These are phyloP conservation scores for Dendryphion nanum DNA, from an alignment of 2,329 filamentous ascomycete species.

Conservation along the genomic window DNA sequence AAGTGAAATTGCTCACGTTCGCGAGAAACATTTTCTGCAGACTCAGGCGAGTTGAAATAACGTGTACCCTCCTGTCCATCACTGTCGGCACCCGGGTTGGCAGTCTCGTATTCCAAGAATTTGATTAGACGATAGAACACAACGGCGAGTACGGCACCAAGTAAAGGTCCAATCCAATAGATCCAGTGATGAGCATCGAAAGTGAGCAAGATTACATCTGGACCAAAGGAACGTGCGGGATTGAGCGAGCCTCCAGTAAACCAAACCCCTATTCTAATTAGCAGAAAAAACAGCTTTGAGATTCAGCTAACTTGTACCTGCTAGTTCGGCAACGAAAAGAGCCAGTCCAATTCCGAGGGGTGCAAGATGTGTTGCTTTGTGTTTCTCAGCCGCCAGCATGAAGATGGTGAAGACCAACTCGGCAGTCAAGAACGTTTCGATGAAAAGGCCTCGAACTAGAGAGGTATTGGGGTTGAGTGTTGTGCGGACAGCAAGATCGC, in stretches of 20 bases:
- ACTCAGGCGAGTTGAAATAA: conserved; percentile 1
- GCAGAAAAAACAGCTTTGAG: background rate
- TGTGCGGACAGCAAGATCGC: conserved; percentile 46
- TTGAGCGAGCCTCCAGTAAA: conserved; percentile 51
- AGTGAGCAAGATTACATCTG: conserved; percentile 42
- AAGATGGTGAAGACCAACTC: conserved; percentile 51
- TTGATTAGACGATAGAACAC: conserved; percentile 52
- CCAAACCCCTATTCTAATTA: conserved; percentile 39
- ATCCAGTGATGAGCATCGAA: conserved; percentile 52
- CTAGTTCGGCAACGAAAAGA: conserved; percentile 48
- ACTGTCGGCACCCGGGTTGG: conserved; percentile 49
- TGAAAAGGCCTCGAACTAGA: conserved; percentile 46
- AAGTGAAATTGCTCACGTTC: background rate
- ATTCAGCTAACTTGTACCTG: conserved; percentile 26
- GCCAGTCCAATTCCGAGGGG: conserved; percentile 45
- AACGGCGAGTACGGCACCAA: conserved; percentile 47
- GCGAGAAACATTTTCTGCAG: background rate
- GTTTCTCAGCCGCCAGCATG: conserved; percentile 44
- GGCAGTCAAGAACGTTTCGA: conserved; percentile 53
- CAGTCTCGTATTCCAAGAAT: conserved; percentile 50
- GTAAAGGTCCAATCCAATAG: conserved; percentile 50
- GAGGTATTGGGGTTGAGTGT: conserved; percentile 44
- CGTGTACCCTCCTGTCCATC: conserved; percentile 38
- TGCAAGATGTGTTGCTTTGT: conserved; percentile 40
- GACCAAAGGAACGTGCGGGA: conserved; percentile 50